A percentile compares a stretch with the other conserved stretches of the same genome.
phyloP scores from a whole-genome alignment of 768 basidiomycete species.

The Auricularia heimuer region DNA sequence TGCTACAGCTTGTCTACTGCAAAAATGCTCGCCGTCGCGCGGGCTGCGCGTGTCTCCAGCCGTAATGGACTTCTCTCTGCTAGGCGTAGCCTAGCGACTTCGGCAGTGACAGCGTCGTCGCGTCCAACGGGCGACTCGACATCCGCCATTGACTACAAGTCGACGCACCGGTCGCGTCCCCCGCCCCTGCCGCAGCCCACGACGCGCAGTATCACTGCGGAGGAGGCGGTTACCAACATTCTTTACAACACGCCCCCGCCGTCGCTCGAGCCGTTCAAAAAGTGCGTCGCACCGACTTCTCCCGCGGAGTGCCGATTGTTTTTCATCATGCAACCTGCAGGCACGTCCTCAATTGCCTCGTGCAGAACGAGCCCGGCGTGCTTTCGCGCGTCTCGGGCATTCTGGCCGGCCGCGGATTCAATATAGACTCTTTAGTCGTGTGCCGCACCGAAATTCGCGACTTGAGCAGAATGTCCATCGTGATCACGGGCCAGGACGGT shows the following conservation, averaged over 20 bases:
- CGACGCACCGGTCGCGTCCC: constrained; percentile 54
- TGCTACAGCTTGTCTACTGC: neutral
- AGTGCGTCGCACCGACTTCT: constrained; percentile 37
- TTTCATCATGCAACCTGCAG: constrained; percentile 29
- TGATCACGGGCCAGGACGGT: constrained; percentile 91
- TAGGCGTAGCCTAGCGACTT: neutral
- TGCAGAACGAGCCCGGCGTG: constrained; percentile 99
- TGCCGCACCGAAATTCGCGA: constrained; percentile 97
- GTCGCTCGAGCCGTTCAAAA: constrained; percentile 85
- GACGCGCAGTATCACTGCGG: constrained; percentile 74
- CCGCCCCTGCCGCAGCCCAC: constrained; percentile 81
- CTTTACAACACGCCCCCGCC: constrained; percentile 93
- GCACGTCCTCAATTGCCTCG: constrained; percentile 93
- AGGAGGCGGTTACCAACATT: constrained; percentile 96
- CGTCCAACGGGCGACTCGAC: constrained; percentile 83
- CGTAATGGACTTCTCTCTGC: neutral
- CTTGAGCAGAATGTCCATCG: constrained; percentile 95
- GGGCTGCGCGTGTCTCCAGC: neutral
- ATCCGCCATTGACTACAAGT: constrained; percentile 89
- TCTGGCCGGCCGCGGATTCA: constrained; percentile 93
- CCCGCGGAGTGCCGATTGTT: constrained; percentile 10
- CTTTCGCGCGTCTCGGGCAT: constrained; percentile 96
- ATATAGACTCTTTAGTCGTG: constrained; percentile 96
- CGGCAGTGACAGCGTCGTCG: constrained; percentile 4
- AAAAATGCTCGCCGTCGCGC: neutral